Conservation (phyloP, 305 asterid genomes). For the Vinca major region DNA sequence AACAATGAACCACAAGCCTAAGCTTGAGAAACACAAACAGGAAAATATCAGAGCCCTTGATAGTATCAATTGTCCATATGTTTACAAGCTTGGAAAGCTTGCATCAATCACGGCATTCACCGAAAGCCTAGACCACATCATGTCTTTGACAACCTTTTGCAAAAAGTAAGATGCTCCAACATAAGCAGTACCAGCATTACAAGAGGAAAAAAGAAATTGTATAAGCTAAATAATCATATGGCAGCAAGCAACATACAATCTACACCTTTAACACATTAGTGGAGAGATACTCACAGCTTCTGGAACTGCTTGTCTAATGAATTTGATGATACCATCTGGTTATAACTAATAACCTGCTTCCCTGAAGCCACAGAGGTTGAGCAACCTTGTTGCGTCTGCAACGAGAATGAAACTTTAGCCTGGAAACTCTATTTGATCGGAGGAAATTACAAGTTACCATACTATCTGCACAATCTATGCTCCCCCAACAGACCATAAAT, state of each 20-base stretch:
- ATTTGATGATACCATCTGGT: conserved; percentile 41
- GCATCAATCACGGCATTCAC: neutral
- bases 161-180: neutral
- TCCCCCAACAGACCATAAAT: neutral
- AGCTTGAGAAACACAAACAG: neutral
- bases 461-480: neutral
- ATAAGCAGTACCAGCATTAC: neutral
- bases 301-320: conserved; percentile 58
- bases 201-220: neutral
- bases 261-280: conserved; percentile 5
- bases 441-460: neutral
- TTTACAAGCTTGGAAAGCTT: neutral
- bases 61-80: neutral
- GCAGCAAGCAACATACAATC: neutral
- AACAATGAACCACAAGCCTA: neutral
- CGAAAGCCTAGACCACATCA: too few species aligned
- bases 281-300: conserved; percentile 55
- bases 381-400: conserved; percentile 35
- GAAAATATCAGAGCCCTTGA: neutral
- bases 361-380: conserved; percentile 35
- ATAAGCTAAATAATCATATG: neutral
- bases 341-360: conserved; percentile 38
- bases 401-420: neutral
- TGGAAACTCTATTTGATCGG: neutral
- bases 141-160: neutral